Evolutionary conservation across 345 rosid species (phyloP).

Genomic region (Bretschneidera sinensis): DNA sequence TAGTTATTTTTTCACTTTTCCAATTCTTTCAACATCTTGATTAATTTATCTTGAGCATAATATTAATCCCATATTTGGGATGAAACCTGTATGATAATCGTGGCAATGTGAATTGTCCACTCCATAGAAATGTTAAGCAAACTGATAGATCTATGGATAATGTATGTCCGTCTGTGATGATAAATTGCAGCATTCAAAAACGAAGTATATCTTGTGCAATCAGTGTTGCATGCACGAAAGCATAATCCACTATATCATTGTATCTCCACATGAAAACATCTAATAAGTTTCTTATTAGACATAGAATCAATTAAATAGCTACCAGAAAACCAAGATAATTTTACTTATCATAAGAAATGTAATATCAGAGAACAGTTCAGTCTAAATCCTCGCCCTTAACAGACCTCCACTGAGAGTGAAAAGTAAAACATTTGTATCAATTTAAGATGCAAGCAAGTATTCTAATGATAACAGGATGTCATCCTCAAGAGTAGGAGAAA

Average conservation of each 20-base stretch:
- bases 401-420: not conserved
- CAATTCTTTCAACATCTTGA: too few relatives aligned
- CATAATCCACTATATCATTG: not conserved
- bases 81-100: too few relatives aligned
- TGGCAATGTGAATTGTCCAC: too few relatives aligned
- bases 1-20: not conserved
- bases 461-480: conserved; percentile 9
- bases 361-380: not conserved
- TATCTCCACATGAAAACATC: not conserved
- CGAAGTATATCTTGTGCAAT: not conserved
- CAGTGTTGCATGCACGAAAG: not conserved
- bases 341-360: not conserved
- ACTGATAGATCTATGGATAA: too few relatives aligned
- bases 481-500: not conserved
- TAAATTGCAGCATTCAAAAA: not conserved
- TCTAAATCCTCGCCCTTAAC: not conserved
- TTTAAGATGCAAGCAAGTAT: not conserved
- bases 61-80: too few relatives aligned
- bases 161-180: too few relatives aligned
- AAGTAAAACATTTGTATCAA: not conserved
- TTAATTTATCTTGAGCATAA: too few relatives aligned
- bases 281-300: not conserved
- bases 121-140: too few relatives aligned
- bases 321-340: not conserved
- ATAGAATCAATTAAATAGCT: not conserved